phyloP scores from a whole-genome alignment of 352 stramenopile species.

The Globisporangium recalcitrans region DNA sequence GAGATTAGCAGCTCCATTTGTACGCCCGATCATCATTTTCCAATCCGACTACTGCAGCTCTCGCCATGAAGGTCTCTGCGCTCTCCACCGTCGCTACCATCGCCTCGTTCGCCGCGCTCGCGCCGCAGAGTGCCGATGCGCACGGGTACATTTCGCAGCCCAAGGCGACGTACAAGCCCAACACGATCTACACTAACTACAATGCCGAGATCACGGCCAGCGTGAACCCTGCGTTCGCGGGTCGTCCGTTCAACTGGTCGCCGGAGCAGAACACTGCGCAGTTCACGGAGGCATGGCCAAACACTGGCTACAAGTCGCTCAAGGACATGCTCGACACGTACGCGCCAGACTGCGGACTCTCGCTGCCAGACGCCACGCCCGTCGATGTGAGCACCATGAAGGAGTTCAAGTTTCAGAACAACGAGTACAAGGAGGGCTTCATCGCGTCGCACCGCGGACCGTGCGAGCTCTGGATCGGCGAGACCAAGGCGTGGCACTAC shows the following conservation, averaged over 20 bases:
- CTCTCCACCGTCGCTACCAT: not conserved
- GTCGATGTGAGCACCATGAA: slow-evolving; percentile 32
- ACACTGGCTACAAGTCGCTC: slow-evolving; percentile 9
- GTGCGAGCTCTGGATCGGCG: slow-evolving; percentile 45
- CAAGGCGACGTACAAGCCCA: slow-evolving; percentile 18
- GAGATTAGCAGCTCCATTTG: not conserved
- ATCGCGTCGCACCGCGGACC: slow-evolving; percentile 39
- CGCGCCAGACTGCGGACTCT: slow-evolving; percentile 24
- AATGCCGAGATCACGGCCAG: slow-evolving; percentile 28
- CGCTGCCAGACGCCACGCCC: slow-evolving; percentile 17
- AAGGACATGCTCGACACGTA: slow-evolving; percentile 30
- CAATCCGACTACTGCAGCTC: not conserved
- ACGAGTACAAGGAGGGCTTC: slow-evolving; percentile 34
- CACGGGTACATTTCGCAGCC: slow-evolving; percentile 29
- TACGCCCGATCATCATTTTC: not conserved
- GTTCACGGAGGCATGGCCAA: slow-evolving; percentile 12
- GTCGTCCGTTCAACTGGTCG: slow-evolving; percentile 14
- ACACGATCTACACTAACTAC: slow-evolving; percentile 21
- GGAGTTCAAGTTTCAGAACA: slow-evolving; percentile 45
- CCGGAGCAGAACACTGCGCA: slow-evolving; percentile 14
- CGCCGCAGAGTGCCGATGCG: slow-evolving; percentile 4
- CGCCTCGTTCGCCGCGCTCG: not conserved
- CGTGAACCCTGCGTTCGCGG: slow-evolving; percentile 11
- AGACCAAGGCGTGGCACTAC: slow-evolving; percentile 26
- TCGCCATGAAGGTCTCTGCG: not conserved